Evolutionary conservation across 306 rosid genomes (phyloP).

Genomic region (Cyamopsis tetragonoloba): DNA sequence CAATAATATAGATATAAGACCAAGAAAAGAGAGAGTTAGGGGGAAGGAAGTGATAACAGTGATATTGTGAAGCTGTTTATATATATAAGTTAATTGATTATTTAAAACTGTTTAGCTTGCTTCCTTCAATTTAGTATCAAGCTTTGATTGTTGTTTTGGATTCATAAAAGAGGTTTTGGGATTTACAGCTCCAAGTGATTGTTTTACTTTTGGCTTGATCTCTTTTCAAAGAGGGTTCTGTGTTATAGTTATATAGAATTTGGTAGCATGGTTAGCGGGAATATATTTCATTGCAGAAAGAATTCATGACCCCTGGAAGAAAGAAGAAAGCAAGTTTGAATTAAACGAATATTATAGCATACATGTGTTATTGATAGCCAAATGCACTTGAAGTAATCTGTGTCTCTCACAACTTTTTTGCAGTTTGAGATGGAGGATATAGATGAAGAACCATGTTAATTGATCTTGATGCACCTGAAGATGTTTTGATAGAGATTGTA

Average conservation of each 20-base stretch:
- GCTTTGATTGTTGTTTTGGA: too few relatives aligned
- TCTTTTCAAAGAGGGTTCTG: neutral
- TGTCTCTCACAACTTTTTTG: conserved; percentile 20
- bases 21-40: neutral
- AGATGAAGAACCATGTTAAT: too few relatives aligned
- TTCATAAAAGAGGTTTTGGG: neutral
- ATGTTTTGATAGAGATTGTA: too few relatives aligned
- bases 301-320: conserved; percentile 94
- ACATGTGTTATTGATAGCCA: neutral
- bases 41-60: neutral
- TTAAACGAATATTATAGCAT: neutral
- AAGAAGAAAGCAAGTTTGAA: neutral
- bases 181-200: too few relatives aligned
- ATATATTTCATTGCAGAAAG: conserved; percentile 71
- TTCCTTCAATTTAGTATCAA: neutral
- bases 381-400: neutral
- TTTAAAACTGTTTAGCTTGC: neutral
- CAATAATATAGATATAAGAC: neutral
- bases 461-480: too few relatives aligned
- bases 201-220: neutral
- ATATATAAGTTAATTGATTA: neutral
- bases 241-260: neutral
- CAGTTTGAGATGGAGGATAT: too few relatives aligned
- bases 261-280: conserved; percentile 62
- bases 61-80: neutral